phyloP scores from a whole-genome alignment of 768 basidiomycete species.

The Lactarius tabidus region DNA sequence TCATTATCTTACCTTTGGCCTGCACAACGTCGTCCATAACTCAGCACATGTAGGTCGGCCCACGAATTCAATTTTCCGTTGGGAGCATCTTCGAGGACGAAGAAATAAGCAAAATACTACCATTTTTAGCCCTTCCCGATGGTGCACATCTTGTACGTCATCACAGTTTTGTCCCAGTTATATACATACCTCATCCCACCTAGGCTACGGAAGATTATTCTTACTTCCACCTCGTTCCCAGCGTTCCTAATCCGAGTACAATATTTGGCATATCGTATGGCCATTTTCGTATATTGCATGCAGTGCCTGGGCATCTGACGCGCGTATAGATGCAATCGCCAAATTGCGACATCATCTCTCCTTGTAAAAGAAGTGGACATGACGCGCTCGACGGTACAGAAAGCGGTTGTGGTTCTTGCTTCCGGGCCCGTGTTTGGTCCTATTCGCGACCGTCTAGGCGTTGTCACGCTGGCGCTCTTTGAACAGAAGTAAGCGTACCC shows the following conservation, averaged over 20 bases:
- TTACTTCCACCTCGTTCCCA: slow-evolving; percentile 88
- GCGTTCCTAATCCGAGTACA: slow-evolving; percentile 66
- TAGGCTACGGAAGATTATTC: slow-evolving; percentile 92
- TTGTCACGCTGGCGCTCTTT: slow-evolving; percentile 90
- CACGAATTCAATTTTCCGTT: slow-evolving; percentile 79
- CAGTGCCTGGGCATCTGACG: background rate
- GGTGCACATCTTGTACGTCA: slow-evolving; percentile 88
- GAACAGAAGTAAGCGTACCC: slow-evolving; percentile 56
- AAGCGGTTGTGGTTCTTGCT: slow-evolving; percentile 93
- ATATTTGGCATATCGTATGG: slow-evolving; percentile 94
- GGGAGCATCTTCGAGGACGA: slow-evolving; percentile 82
- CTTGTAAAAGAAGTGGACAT: slow-evolving; percentile 79
- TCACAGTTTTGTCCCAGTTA: slow-evolving; percentile 5
- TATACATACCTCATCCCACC: slow-evolving; percentile 10
- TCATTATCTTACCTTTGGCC: slow-evolving; percentile 29
- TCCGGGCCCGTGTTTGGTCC: slow-evolving; percentile 91
- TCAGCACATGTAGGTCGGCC: slow-evolving; percentile 63
- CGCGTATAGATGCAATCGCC: slow-evolving; percentile 78
- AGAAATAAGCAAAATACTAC: slow-evolving; percentile 78
- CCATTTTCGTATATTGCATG: background rate
- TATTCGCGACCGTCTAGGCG: slow-evolving; percentile 90
- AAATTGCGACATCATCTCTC: slow-evolving; percentile 77
- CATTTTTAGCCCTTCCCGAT: slow-evolving; percentile 95
- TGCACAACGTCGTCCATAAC: slow-evolving; percentile 7
- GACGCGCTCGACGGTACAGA: slow-evolving; percentile 94